A percentile compares a stretch with the other conserved stretches of the same genome.
Evolutionary conservation across 2,329 filamentous ascomycete genomes (phyloP).

Genomic region (Microdochium paspali): DNA sequence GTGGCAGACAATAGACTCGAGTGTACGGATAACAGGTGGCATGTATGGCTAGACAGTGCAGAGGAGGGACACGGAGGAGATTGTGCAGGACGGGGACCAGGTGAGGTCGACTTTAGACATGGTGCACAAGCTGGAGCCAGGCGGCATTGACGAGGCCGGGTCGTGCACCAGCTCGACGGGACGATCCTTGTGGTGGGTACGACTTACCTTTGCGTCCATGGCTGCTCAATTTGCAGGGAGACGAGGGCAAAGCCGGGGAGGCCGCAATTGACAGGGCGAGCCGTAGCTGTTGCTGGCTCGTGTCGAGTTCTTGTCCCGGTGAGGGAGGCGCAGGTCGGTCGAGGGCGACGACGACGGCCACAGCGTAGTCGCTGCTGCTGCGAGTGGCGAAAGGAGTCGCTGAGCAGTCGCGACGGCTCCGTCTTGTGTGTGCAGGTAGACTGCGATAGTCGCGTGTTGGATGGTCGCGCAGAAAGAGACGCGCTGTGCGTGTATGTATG

Average conservation of each 20-base stretch:
- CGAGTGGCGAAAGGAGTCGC: too few species aligned
- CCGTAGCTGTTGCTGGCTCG: not conserved
- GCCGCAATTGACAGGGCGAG: not conserved
- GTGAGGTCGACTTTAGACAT: too few species aligned
- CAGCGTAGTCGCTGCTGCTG: too few species aligned
- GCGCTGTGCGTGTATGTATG: too few species aligned
- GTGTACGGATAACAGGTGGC: not conserved
- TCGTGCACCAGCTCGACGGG: not conserved
- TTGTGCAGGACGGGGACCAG: not conserved
- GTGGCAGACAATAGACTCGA: not conserved
- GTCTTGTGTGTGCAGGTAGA: too few species aligned
- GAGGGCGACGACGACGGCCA: too few species aligned
- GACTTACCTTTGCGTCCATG: constrained; percentile 12
- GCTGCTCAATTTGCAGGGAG: constrained; percentile 1
- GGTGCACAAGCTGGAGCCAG: too few species aligned
- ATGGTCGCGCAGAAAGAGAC: not conserved
- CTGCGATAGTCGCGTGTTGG: too few species aligned
- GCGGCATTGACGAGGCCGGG: too few species aligned
- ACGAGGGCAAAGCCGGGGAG: not conserved
- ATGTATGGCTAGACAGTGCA: not conserved
- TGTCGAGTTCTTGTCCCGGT: not conserved
- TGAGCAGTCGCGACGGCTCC: too few species aligned
- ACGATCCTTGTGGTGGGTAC: not conserved
- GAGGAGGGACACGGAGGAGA: not conserved
- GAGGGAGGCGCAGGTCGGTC: not conserved